These are phyloP conservation scores for Phoma herbarum DNA, from an alignment of 2,329 filamentous ascomycete genomes.

Conservation along the genomic window DNA sequence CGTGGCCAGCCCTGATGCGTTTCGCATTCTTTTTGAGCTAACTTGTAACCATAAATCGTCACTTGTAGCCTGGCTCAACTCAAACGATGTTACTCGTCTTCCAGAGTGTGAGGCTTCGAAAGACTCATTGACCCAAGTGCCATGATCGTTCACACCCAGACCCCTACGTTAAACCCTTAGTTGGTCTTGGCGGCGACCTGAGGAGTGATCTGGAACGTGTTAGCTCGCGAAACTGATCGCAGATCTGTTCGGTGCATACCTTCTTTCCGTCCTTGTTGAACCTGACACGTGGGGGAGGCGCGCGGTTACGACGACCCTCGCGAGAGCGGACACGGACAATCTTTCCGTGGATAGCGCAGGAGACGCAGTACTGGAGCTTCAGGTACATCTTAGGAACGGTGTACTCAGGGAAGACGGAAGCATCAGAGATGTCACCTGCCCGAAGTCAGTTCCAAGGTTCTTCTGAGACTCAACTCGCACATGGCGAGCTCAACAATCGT, in stretches of 20 bases:
- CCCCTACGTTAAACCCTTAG: conserved; percentile 29
- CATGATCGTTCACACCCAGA: conserved; percentile 41
- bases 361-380: conserved; percentile 99
- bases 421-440: conserved; percentile 99
- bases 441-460: conserved; percentile 34
- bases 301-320: conserved; percentile 85
- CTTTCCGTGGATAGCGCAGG: conserved; percentile 99
- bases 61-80: conserved; percentile 39
- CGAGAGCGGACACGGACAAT: conserved; percentile 72
- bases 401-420: conserved; percentile 99
- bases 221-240: too few relatives aligned
- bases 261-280: conserved; percentile 99
- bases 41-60: conserved; percentile 46
- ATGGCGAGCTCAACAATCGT: conserved; percentile 10
- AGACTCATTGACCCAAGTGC: conserved; percentile 49
- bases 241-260: too few relatives aligned
- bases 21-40: conserved; percentile 38
- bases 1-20: conserved; percentile 46
- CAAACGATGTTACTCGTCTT: conserved; percentile 48
- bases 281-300: conserved; percentile 93
- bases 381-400: conserved; percentile 99
- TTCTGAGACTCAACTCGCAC: conserved; percentile 15
- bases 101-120: conserved; percentile 47
- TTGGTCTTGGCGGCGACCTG: conserved; percentile 75
- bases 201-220: conserved; percentile 91